Evolutionary conservation across 2,329 filamentous ascomycete genomes (phyloP).

Genomic region (Aspergillus terreus): DNA sequence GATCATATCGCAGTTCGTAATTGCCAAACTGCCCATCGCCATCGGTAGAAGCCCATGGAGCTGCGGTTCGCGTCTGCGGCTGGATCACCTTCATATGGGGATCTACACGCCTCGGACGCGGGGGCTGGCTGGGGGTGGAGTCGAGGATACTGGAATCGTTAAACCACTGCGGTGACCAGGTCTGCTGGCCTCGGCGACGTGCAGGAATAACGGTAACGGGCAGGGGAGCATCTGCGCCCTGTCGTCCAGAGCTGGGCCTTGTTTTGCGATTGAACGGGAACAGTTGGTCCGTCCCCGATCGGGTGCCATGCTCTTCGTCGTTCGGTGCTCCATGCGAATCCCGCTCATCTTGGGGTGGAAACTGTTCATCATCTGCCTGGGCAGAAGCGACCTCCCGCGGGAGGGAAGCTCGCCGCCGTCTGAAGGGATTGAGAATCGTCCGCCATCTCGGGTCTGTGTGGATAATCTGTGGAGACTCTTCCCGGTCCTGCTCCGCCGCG

Average conservation of each 20-base stretch:
- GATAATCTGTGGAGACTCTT: slow-evolving; percentile 31
- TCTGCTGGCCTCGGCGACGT: slow-evolving; percentile 50
- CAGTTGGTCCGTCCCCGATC: slow-evolving; percentile 43
- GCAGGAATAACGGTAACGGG: slow-evolving; percentile 61
- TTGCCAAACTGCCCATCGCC: slow-evolving; percentile 21
- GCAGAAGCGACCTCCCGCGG: slow-evolving; percentile 59
- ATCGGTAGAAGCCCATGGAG: slow-evolving; percentile 52
- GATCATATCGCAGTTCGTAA: slow-evolving; percentile 36
- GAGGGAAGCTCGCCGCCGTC: slow-evolving; percentile 54
- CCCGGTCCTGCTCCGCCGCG: slow-evolving; percentile 19
- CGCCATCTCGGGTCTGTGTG: slow-evolving; percentile 44
- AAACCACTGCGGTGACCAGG: slow-evolving; percentile 49
- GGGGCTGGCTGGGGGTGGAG: slow-evolving; percentile 11
- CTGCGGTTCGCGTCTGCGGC: slow-evolving; percentile 51
- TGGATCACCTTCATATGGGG: slow-evolving; percentile 57
- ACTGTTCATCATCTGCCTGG: slow-evolving; percentile 44
- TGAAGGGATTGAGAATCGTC: slow-evolving; percentile 55
- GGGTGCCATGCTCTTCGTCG: slow-evolving; percentile 43
- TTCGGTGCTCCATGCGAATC: slow-evolving; percentile 37
- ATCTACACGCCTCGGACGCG: slow-evolving; percentile 13
- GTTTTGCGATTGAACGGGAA: slow-evolving; percentile 48
- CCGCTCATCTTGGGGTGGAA: slow-evolving; percentile 13
- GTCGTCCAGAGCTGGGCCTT: slow-evolving; percentile 35
- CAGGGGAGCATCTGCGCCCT: slow-evolving; percentile 39
- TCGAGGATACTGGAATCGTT: slow-evolving; percentile 22